Evolutionary conservation across 2,329 filamentous ascomycete genomes (phyloP), one percentile per base, ranked within the genome.

Genomic region (Ceratocystis harringtonii): DNA sequence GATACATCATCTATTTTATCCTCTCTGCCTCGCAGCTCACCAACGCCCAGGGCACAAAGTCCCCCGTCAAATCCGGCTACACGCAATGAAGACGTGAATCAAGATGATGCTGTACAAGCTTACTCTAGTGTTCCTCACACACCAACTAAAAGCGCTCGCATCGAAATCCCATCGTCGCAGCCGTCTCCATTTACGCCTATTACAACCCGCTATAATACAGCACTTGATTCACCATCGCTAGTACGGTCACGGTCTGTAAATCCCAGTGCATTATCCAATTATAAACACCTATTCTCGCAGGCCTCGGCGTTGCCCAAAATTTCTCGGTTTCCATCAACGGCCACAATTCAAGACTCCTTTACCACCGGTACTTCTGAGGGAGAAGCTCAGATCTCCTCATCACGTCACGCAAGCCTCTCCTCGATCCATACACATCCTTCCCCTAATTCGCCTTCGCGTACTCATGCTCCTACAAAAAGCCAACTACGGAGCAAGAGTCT

Each of bases 321-420:
- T 36, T 58, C 55, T 25, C 30, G 71, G 70, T 63, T 64, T 61
- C 62, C 62, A 7, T n/a, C 45, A 3, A 74, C 70, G 5, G 68
- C 76, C n/a, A 74, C 77, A 1, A 76, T 81, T 22, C 72, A 79
- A 62, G 78, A 81, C 66, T 79, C 78, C 7, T 79, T 75, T 69
- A 76, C 74, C 19, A 64, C 19, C 62, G 62, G 58, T 4, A 65
- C 62, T 32, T 63, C 62, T 1, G 57, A 41, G 12, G 65, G 58
- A 17, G 58, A 66, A 17, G 12, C 22, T 15, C 64, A 12, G 7
- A 57, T 28, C 8, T 62, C 58, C 5, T 22, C 58, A 10, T 55
- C 58, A 15, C 58, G 22, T 17, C 41, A 55, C 3, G 55, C 57
- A 41, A 52, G 58, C 30, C 15, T 30, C 19, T 41, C 63, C 5